A percentile compares a stretch with the other conserved stretches of the same genome.
phyloP scores from a whole-genome alignment of 306 rosid species.

The Trichosanthes cucumerina region DNA sequence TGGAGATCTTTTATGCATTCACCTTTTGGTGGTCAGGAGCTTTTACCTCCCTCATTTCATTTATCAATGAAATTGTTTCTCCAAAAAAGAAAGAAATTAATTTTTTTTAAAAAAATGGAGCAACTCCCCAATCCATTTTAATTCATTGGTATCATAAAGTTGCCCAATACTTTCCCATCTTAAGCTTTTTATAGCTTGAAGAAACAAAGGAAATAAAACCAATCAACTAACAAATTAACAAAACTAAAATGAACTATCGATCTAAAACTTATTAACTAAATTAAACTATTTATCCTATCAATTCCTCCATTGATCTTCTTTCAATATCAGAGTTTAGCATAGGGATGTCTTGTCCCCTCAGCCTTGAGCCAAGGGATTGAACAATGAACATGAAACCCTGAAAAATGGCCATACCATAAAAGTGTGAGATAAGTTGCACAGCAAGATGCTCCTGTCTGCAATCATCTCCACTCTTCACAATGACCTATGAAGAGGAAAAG shows the following conservation, averaged over 20 bases:
- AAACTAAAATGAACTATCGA: neutral
- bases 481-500: conserved; percentile 37
- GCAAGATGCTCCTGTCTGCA: conserved; percentile 99
- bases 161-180: neutral
- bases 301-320: neutral
- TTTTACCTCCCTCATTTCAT: too few species aligned
- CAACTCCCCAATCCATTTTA: neutral
- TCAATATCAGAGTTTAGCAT: neutral
- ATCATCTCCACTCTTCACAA: conserved; percentile 99
- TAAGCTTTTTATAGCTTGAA: neutral
- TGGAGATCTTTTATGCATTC: too few species aligned
- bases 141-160: neutral
- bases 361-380: neutral
- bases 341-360: neutral
- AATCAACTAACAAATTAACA: neutral
- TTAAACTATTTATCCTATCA: neutral
- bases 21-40: too few species aligned
- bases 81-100: neutral
- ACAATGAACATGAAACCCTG: neutral
- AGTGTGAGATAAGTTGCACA: conserved; percentile 97
- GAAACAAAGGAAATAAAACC: neutral
- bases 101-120: neutral
- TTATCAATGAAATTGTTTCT: too few species aligned
- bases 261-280: neutral
- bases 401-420: conserved; percentile 52